These are phyloP conservation scores for Fusarium illudens DNA, from an alignment of 2,329 filamentous ascomycete genomes.

Conservation along the genomic window DNA sequence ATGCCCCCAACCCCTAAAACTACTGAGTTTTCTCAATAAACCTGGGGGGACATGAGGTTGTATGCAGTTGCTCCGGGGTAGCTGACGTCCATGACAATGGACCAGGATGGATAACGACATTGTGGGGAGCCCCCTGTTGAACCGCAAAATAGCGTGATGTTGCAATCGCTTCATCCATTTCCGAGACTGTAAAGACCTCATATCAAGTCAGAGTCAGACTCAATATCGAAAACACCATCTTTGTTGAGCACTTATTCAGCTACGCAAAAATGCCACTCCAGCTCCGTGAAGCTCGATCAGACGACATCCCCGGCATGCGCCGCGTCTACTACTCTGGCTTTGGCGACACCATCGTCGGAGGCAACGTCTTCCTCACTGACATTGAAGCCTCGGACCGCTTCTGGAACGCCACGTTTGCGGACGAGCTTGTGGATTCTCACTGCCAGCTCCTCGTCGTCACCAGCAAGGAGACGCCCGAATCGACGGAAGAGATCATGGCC, in stretches of 20 bases:
- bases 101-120: background rate
- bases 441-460: conserved; percentile 53
- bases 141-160: background rate
- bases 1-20: background rate
- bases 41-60: background rate
- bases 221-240: background rate
- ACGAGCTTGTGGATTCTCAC: conserved; percentile 52
- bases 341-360: conserved; percentile 47
- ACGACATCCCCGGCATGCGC: conserved; percentile 53
- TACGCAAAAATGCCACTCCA: conserved; percentile 36
- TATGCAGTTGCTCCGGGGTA: conserved; percentile 8
- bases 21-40: background rate
- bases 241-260: background rate
- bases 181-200: background rate
- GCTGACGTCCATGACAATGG: background rate
- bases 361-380: conserved; percentile 49
- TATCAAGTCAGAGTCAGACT: background rate
- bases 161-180: background rate
- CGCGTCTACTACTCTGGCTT: conserved; percentile 59
- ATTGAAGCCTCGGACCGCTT: conserved; percentile 42
- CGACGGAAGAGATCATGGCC: conserved; percentile 47
- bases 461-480: conserved; percentile 39
- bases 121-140: conserved; percentile 7
- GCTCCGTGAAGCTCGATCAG: conserved; percentile 50
- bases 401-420: conserved; percentile 47